Percentiles rank a stretch among this genome's conserved stretches.
Conservation (phyloP, 208 protist genomes). For the Leishmania major region DNA sequence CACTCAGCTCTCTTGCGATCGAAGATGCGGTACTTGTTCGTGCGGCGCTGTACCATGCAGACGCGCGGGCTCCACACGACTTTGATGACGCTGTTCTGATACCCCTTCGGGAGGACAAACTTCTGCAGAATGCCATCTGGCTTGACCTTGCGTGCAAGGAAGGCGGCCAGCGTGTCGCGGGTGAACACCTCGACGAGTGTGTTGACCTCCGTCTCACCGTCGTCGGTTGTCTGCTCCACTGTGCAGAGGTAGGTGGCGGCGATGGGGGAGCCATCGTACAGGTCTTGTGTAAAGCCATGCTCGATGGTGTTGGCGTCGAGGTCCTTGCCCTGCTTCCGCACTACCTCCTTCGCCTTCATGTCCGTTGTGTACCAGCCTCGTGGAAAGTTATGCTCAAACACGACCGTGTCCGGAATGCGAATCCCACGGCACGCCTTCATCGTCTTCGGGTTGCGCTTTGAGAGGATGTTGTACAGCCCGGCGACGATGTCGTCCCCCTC, state of each 20-base stretch:
- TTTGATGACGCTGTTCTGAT: constrained; percentile 85
- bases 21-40: constrained; percentile 76
- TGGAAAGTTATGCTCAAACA: constrained; percentile 92
- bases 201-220: constrained; percentile 50
- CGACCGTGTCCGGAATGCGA: constrained; percentile 84
- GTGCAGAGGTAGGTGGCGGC: constrained; percentile 78
- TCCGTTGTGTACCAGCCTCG: constrained; percentile 89
- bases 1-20: constrained; percentile 69
- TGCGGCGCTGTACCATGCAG: constrained; percentile 85
- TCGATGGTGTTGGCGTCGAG: constrained; percentile 86
- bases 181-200: constrained; percentile 89
- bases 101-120: constrained; percentile 86
- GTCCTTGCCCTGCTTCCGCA: constrained; percentile 86
- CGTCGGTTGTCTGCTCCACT: constrained; percentile 44
- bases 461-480: constrained; percentile 82
- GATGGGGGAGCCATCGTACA: constrained; percentile 57
- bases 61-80: constrained; percentile 87
- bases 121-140: constrained; percentile 85
- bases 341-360: constrained; percentile 79
- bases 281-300: constrained; percentile 54
- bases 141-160: constrained; percentile 82
- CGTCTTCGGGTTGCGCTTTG: constrained; percentile 84
- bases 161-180: constrained; percentile 73
- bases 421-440: constrained; percentile 84
- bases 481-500: constrained; percentile 83